phyloP scores from a whole-genome alignment of 2,329 filamentous ascomycete genomes.

The Blumeria graminis region DNA sequence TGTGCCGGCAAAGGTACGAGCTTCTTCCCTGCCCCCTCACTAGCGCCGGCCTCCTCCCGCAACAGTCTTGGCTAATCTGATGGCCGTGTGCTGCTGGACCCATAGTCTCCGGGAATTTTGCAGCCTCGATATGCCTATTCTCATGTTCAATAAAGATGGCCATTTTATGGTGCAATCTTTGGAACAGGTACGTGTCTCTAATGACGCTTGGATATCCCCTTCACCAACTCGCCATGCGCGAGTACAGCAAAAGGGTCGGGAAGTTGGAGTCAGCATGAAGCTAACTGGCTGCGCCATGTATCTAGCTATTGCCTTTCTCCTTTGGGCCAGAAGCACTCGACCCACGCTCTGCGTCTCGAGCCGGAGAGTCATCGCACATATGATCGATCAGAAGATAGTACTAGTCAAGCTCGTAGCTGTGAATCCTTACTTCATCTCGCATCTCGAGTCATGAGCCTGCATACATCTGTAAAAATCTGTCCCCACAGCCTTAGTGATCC shows the following conservation, averaged over 20 bases:
- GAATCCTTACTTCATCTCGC: no score
- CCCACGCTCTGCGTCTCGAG: background rate
- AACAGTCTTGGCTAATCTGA: background rate
- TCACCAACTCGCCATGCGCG: no score
- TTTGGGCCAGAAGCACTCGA: background rate
- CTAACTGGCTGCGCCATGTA: background rate
- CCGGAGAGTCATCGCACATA: background rate
- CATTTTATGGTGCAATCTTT: constrained; percentile 30
- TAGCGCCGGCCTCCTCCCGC: background rate
- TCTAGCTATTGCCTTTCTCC: background rate
- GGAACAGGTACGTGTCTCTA: background rate
- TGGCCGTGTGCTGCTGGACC: background rate
- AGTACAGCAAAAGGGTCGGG: background rate
- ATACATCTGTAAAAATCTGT: background rate
- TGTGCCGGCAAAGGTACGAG: constrained; percentile 76
- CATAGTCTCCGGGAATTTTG: constrained; percentile 54
- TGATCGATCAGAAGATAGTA: background rate
- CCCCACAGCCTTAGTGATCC: background rate
- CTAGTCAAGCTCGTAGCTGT: no score
- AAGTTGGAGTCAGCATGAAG: background rate
- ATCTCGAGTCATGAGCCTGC: background rate
- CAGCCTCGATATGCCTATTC: constrained; percentile 42
- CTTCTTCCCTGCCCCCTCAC: background rate
- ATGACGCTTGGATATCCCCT: background rate
- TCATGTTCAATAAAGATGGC: constrained; percentile 78